Conservation (phyloP, 495 filamentous ascomycete species). For the Neurospora discreta region DNA sequence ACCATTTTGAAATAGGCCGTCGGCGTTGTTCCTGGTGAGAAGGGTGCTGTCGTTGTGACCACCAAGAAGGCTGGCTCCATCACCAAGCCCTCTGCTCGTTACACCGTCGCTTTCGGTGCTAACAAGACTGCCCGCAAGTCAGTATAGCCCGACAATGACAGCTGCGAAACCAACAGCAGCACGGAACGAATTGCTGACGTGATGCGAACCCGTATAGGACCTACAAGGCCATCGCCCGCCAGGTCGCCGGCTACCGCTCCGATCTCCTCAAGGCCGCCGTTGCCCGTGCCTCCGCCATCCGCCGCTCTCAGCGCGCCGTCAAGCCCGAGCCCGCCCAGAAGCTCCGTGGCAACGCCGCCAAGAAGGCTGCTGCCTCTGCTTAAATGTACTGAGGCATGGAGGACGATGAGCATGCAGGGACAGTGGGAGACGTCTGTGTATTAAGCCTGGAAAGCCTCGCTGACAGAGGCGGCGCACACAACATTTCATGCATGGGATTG, state of each 20-base stretch:
- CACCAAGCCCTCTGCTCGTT: slow-evolving; percentile 57
- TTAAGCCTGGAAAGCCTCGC: slow-evolving; percentile 10
- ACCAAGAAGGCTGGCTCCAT: slow-evolving; percentile 69
- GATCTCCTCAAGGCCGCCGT: slow-evolving; percentile 83
- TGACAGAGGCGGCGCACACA: slow-evolving; percentile 6
- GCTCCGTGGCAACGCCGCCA: slow-evolving; percentile 71
- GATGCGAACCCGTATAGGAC: slow-evolving; percentile 45
- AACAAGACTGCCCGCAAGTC: slow-evolving; percentile 68
- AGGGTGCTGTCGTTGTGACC: slow-evolving; percentile 61
- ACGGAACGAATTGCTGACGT: slow-evolving; percentile 13
- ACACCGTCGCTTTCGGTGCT: slow-evolving; percentile 53
- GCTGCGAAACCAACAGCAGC: neutral
- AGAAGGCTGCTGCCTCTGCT: slow-evolving; percentile 44
- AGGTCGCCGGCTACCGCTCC: slow-evolving; percentile 67
- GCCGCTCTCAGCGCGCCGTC: slow-evolving; percentile 61
- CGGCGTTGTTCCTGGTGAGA: slow-evolving; percentile 55
- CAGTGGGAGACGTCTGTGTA: slow-evolving; percentile 10
- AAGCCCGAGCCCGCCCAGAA: slow-evolving; percentile 66
- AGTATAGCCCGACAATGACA: slow-evolving; percentile 25
- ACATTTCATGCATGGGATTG: slow-evolving; percentile 13
- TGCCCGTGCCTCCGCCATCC: slow-evolving; percentile 79
- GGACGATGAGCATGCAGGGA: slow-evolving; percentile 2
- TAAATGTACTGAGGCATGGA: slow-evolving; percentile 6
- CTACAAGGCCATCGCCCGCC: slow-evolving; percentile 73
- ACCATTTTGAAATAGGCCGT: slow-evolving; percentile 50